Percentiles rank a stretch among this genome's conserved stretches.
phyloP scores from a whole-genome alignment of 1,139 yeast species.

The Meyerozyma smithsonii region DNA sequence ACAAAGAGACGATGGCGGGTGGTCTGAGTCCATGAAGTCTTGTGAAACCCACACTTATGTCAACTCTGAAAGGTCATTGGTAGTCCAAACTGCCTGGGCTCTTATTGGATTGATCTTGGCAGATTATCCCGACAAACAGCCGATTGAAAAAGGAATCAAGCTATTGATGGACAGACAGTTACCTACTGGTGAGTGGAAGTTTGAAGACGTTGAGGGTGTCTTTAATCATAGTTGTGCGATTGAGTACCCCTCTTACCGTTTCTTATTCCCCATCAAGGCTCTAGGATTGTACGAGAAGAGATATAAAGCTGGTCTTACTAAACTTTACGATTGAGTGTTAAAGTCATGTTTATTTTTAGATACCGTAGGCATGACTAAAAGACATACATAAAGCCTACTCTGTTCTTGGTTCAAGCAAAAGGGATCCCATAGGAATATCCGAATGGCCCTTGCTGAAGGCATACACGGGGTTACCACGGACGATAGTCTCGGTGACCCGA shows the following conservation, averaged over 20 bases:
- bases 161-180: constrained; percentile 66
- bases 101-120: constrained; percentile 77
- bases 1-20: constrained; percentile 89
- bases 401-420: constrained; percentile 54
- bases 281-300: constrained; percentile 64
- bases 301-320: constrained; percentile 10
- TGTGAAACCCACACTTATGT: constrained; percentile 84
- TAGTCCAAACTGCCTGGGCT: constrained; percentile 95
- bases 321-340: neutral
- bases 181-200: constrained; percentile 78
- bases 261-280: constrained; percentile 88
- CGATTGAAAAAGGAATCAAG: constrained; percentile 60
- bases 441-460: constrained; percentile 55
- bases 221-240: constrained; percentile 91
- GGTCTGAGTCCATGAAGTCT: constrained; percentile 88
- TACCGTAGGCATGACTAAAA: neutral
- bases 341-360: neutral
- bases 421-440: constrained; percentile 49
- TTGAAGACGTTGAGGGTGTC: constrained; percentile 89
- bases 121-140: constrained; percentile 64
- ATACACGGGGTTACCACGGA: constrained; percentile 70
- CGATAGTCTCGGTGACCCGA: constrained; percentile 68
- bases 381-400: constrained; percentile 2
- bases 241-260: constrained; percentile 92
- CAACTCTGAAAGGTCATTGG: constrained; percentile 51